Conservation (phyloP, 2,329 filamentous ascomycete genomes). For the Botrytis paeoniae region DNA sequence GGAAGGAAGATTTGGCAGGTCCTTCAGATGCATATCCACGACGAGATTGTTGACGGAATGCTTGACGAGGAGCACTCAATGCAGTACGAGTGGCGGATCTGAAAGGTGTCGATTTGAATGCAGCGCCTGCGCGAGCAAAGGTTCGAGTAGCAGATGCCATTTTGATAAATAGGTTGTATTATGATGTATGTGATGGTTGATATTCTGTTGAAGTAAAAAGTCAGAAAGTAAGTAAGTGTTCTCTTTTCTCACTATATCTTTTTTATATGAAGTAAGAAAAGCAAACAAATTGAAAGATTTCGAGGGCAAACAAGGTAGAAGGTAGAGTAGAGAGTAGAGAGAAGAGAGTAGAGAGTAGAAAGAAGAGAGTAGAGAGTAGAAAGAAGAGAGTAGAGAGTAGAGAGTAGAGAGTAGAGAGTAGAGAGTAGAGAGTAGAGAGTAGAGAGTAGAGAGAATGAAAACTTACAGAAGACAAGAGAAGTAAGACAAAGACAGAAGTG, state of each 20-base stretch:
- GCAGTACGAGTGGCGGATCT: slow-evolving; percentile 57
- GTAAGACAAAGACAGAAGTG: not conserved
- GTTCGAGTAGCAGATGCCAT: slow-evolving; percentile 36
- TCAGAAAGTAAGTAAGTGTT: not conserved
- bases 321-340: not conserved
- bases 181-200: slow-evolving; percentile 13
- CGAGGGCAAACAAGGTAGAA: not conserved
- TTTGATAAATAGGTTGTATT: slow-evolving; percentile 6
- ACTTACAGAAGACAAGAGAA: not conserved
- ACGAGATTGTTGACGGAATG: slow-evolving; percentile 70
- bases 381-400: not conserved
- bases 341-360: not conserved
- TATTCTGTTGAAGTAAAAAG: not conserved
- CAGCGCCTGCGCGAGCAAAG: slow-evolving; percentile 41
- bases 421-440: not conserved
- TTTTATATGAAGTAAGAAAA: not conserved
- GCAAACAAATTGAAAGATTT: not conserved
- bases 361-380: not conserved
- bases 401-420: not conserved
- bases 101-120: slow-evolving; percentile 40
- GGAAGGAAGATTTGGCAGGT: slow-evolving; percentile 55
- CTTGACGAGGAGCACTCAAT: slow-evolving; percentile 60
- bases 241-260: not conserved
- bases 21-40: slow-evolving; percentile 74
- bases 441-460: not conserved